Evolutionary conservation across 805 yeast genomes (phyloP), one percentile per base, ranked within the genome.

Genomic region (Saccharomyces eubayanus): DNA sequence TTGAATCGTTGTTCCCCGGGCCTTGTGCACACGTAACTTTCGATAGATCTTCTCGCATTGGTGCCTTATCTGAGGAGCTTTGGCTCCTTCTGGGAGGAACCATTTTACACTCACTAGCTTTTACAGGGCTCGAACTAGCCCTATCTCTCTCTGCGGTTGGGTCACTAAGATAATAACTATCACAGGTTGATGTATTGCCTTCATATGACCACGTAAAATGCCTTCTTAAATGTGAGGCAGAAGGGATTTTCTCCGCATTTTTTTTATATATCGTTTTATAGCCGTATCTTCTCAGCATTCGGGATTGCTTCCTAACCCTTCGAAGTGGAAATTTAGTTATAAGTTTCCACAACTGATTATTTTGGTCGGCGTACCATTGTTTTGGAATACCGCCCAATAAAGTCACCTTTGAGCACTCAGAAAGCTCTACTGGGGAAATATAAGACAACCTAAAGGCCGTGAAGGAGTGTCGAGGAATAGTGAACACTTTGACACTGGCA

Each of bases 321-420:
- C 57, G 52, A 21, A 21, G 41, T 28, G 53, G 30, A 12, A 57
- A 31, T 9, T 52, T 45, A 8, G 51, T 50, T 10, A 54, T 21
- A 6, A 53, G 47, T 41, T 56, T 50, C 55, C 56, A 47, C 16
- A 60, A 36, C 21, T 49, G 49, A 36, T 51, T 54, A 41, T 46
- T 53, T 31, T 58, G 63, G 29, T 59, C 65, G 14, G 53, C 52
- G 46, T 72, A 62, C 89, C 89, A 86, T 11, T 77, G 64, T 27
- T 69, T 66, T 0, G 91, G 92, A 1, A 83, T 64, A 0, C 76
- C 72, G 0, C 92, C 92, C 5, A 87, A 58, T 8, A 84, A 68
- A 0, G 78, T 66, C 1, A 76, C 72, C 49, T 72, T 72, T 0
- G 88, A 75, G 10, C 72, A 68, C 27, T 41, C 14, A 3, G 81